phyloP scores from a whole-genome alignment of 345 rosid genomes.

The Orychophragmus violaceus region DNA sequence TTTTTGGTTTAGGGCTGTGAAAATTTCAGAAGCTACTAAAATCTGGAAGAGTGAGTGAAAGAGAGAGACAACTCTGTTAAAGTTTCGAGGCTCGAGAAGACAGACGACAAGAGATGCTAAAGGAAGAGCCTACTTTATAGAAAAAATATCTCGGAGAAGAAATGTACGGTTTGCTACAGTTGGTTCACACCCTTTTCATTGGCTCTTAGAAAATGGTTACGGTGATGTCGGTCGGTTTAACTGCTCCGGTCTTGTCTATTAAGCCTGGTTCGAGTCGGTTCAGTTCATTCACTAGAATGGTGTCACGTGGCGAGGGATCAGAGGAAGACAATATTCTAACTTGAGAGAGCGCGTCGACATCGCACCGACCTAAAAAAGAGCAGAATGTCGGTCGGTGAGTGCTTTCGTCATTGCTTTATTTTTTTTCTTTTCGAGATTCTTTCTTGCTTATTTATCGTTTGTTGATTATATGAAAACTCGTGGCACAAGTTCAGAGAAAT shows the following conservation, averaged over 20 bases:
- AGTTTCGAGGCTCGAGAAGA: not conserved
- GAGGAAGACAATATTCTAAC: not conserved
- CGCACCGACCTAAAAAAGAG: slow-evolving; percentile 1
- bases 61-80: not conserved
- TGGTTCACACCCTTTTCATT: slow-evolving; percentile 22
- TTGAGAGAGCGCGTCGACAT: not conserved
- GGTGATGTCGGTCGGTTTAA: slow-evolving; percentile 1
- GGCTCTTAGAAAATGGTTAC: not conserved
- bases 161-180: slow-evolving; percentile 15
- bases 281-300: not conserved
- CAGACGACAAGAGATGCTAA: slow-evolving; percentile 1
- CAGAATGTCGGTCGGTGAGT: slow-evolving; percentile 11
- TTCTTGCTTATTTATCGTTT: not conserved
- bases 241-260: not conserved
- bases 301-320: slow-evolving; percentile 10
- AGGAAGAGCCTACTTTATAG: slow-evolving; percentile 10
- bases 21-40: not conserved
- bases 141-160: not conserved
- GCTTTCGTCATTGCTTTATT: not conserved
- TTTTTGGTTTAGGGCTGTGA: not conserved
- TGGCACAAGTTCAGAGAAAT: not conserved
- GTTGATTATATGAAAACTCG: not conserved
- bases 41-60: not conserved
- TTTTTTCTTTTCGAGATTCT: not conserved
- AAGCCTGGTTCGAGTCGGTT: not conserved